These are phyloP conservation scores for Apiospora sp. DNA, from an alignment of 2,329 filamentous ascomycete species.

Conservation along the genomic window DNA sequence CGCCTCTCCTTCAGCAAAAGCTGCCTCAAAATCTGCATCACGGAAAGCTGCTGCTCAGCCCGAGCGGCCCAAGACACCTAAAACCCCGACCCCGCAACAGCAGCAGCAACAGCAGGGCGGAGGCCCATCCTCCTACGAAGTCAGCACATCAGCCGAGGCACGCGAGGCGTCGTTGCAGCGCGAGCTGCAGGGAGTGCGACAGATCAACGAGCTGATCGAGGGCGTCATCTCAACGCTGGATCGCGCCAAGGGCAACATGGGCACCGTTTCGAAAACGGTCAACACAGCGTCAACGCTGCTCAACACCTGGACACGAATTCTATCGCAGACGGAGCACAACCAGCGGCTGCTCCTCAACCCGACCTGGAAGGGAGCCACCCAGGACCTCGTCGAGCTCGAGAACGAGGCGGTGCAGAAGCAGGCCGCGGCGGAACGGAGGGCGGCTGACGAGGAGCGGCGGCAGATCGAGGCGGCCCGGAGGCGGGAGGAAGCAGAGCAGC, in stretches of 20 bases:
- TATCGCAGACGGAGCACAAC: constrained; percentile 97
- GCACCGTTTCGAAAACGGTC: constrained; percentile 87
- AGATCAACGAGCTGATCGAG: constrained; percentile 89
- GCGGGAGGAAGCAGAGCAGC: constrained; percentile 67
- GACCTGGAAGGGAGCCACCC: constrained; percentile 85
- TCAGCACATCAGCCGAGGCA: constrained; percentile 69
- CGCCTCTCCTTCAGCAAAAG: constrained; percentile 51
- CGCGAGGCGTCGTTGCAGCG: constrained; percentile 78
- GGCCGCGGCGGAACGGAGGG: constrained; percentile 79
- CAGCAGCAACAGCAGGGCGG: constrained; percentile 49
- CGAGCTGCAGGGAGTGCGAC: constrained; percentile 83
- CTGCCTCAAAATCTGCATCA: constrained; percentile 40
- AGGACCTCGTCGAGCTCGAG: constrained; percentile 88
- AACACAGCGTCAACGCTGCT: constrained; percentile 87
- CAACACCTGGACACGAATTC: constrained; percentile 94
- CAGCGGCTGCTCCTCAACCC: constrained; percentile 90
- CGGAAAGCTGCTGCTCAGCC: constrained; percentile 35
- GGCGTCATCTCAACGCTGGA: constrained; percentile 75
- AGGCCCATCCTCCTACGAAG: constrained; percentile 46
- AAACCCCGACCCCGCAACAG: constrained; percentile 56
- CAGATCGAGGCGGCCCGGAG: constrained; percentile 73
- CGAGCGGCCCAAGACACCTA: constrained; percentile 53
- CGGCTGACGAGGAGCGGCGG: constrained; percentile 79
- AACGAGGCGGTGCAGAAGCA: constrained; percentile 77
- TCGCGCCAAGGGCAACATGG: constrained; percentile 79